Conservation (phyloP, 257 asterid species). For the Solanum chmielewskii region DNA sequence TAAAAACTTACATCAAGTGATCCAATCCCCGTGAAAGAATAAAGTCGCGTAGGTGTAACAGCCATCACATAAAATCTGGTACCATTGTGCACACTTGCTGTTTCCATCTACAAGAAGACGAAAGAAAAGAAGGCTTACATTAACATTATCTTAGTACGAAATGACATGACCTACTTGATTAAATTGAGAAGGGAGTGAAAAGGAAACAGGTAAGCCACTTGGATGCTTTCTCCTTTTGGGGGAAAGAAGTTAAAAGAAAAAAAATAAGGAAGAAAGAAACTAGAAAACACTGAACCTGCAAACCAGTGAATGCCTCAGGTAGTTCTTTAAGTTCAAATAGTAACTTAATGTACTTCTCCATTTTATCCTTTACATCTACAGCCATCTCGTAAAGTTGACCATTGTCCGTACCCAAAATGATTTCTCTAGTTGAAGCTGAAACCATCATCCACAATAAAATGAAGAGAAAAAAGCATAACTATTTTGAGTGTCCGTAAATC, state of each 20-base stretch:
- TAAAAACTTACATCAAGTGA: conserved; percentile 63
- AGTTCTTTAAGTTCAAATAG: conserved; percentile 82
- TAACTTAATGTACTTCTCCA: conserved; percentile 73
- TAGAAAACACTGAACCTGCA: conserved; percentile 51
- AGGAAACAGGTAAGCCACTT: background rate
- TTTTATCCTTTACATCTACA: conserved; percentile 96
- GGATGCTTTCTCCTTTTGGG: background rate
- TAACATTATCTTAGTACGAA: background rate
- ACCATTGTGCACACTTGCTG: conserved; percentile 47
- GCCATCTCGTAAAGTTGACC: conserved; percentile 90
- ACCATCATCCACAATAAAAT: conserved; percentile 11
- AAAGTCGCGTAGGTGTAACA: conserved; percentile 95
- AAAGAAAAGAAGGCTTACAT: background rate
- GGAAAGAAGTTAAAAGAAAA: background rate
- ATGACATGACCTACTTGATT: background rate
- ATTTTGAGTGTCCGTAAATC: background rate
- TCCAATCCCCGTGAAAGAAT: conserved; percentile 91
- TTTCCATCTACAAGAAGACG: conserved; percentile 72
- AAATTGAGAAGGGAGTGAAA: background rate
- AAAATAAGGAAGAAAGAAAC: background rate
- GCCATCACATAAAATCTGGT: conserved; percentile 90
- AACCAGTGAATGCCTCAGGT: conserved; percentile 82
- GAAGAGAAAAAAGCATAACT: background rate
- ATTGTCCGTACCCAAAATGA: conserved; percentile 75
- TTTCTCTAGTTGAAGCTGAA: conserved; percentile 89